Evolutionary conservation across 441 rosid genomes (phyloP), one percentile per base, ranked within the genome.

Genomic region (Flueggea neowawraea): DNA sequence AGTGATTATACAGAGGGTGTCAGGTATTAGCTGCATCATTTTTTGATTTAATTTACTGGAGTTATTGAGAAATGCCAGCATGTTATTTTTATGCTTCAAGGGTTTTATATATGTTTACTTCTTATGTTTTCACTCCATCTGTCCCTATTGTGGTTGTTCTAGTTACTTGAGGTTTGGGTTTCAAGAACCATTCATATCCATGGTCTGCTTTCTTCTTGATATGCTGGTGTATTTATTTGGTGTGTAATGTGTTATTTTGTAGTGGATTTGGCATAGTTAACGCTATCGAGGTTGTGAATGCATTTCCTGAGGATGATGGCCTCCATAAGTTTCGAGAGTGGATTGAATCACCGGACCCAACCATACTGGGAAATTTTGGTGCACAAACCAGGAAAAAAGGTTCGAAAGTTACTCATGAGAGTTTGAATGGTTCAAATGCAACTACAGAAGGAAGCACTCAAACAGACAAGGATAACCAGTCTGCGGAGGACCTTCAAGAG

Each of bases 241-340:
- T 1, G 41, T 8, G 43, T 22, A 53, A 45, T 67, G 57, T 55
- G 41, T 73, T 69, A 57, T 70, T 32, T n/a, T 78, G 88, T 77
- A 95, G 99, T 82, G 99, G 99, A 55, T 88, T 95, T 67, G 99
- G 97, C 65, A 91, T 95, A 68, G 99, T 95, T 66, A 95, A 95
- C 78, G 98, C 99, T 55, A 85, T 91, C 65, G 99, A 95, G 84
- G 96, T 95, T 54, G 80, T 95, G 60, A 85, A 83, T 80, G 99
- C 98, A 69, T 95, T 88, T 72, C 91, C 96, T 0, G 98, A 91
- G 77, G 96, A 87, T 55, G 89, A 89, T 73, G 99, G 99, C 54
- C 96, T 95, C 75, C n/a, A n/a, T n/a, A n/a, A n/a, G n/a, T n/a
- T n/a, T n/a, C n/a, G n/a, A n/a, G n/a, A n/a, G n/a, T n/a, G n/a